Base-by-base conservation (phyloP, 805 yeast species). In the Saccharomycopsis sp. region DNA sequence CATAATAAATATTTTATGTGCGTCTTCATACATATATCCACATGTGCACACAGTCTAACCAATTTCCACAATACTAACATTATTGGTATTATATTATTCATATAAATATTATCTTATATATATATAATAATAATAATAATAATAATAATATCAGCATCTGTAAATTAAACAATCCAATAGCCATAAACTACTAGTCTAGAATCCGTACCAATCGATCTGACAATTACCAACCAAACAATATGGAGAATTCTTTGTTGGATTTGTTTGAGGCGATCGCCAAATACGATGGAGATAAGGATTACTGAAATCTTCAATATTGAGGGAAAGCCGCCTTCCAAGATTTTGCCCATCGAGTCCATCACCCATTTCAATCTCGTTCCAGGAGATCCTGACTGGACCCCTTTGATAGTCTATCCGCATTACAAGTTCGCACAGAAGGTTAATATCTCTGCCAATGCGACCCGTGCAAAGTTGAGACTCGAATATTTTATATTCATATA, bases 401-500 rank as follows among this genome's bases (percentile, higher is more conserved):
- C 84, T 3, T 67, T 78, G 58, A 63, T 71, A 17, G 75, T 73
- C 65, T 73, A 76, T 34, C 83, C 84, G 8, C 70, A 70, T 24
- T 71, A 74, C 19, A 66, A 67, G 8, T 66, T 80, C 42, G 65
- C 83, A 17, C 84, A 87, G 2, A 64, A 65, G 15, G 69, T 86
- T 38, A 64, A 79, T 2, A 44, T 44, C 12, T 5, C 49, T 19
- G 3, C 22, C 12, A 44, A 19, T 17, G 49, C 90, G 3, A 82
- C 89, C 2, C 17, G 60, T 9, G 57, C 68, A 35, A 73, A 72
- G 58, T 68, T 89, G 35, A 78, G 85, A 85, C 69, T 70, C 83
- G 2, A 86, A 87, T 47, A 70, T 76, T 9, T 59, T 85, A 51
- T 87, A 84, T 62, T 68, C 72, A 52, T 77, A 70, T 62, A 70